phyloP scores from a whole-genome alignment of 352 stramenopile species.

The Phytophthora palmivora region DNA sequence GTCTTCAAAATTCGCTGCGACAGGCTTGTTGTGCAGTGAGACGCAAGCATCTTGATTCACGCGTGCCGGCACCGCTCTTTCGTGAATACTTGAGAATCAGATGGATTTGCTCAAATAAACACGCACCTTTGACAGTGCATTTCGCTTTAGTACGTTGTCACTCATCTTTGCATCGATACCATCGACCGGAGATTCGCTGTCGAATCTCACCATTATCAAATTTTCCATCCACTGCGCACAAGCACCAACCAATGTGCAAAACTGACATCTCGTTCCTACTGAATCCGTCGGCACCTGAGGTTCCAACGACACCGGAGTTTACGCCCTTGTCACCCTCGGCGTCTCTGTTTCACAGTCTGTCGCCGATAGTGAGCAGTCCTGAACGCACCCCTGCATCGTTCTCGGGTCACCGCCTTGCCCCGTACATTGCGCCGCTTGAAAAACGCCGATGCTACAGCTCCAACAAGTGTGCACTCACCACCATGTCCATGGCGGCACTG shows the following conservation, averaged over 20 bases:
- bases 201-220: constrained; percentile 25
- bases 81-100: constrained; percentile 12
- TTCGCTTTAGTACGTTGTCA: background rate
- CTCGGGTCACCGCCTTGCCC: constrained; percentile 25
- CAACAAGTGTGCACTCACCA: constrained; percentile 6
- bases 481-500: constrained; percentile 34
- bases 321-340: constrained; percentile 29
- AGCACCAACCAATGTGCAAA: constrained; percentile 39
- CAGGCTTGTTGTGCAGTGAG: constrained; percentile 1
- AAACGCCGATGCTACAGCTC: constrained; percentile 24
- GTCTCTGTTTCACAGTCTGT: constrained; percentile 30
- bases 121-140: background rate
- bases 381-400: constrained; percentile 13
- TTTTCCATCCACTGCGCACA: constrained; percentile 16
- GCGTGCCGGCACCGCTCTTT: background rate
- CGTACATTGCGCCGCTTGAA: constrained; percentile 43
- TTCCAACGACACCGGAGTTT: constrained; percentile 14
- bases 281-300: constrained; percentile 31
- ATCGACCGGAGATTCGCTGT: background rate
- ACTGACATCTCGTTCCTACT: constrained; percentile 54
- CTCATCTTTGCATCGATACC: constrained; percentile 5
- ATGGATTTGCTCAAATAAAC: constrained; percentile 11
- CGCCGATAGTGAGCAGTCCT: constrained; percentile 29
- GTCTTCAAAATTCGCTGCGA: constrained; percentile 2
- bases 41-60: constrained; percentile 2